Conservation (phyloP, 495 filamentous ascomycete species). For the Lasiosphaeria miniovina region DNA sequence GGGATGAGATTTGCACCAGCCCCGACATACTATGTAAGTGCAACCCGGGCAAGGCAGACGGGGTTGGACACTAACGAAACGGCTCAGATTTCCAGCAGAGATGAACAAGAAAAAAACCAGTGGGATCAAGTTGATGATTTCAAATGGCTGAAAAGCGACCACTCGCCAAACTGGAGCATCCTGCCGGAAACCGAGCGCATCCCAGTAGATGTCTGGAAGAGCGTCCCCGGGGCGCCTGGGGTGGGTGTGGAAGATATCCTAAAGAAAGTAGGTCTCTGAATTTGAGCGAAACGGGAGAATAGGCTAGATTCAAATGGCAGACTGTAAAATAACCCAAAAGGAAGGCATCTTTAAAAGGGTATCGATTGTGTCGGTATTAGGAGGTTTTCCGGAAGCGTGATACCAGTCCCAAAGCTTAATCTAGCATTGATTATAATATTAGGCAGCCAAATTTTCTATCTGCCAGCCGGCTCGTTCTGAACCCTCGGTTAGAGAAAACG, state of each 20-base stretch:
- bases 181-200: conserved; percentile 60
- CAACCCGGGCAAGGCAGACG: background rate
- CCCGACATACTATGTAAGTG: conserved; percentile 64
- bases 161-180: conserved; percentile 85
- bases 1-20: conserved; percentile 75
- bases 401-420: no score
- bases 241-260: conserved; percentile 67
- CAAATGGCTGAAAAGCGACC: conserved; percentile 86
- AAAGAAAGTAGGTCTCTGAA: conserved; percentile 50
- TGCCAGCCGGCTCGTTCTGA: no score
- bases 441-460: no score
- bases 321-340: no score
- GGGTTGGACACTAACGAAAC: background rate
- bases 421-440: no score
- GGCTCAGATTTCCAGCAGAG: conserved; percentile 31
- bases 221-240: conserved; percentile 61
- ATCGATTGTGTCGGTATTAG: no score
- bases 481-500: no score
- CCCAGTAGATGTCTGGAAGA: conserved; percentile 63
- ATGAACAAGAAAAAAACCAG: conserved; percentile 50
- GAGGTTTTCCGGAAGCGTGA: no score
- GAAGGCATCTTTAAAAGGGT: no score
- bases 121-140: conserved; percentile 96
- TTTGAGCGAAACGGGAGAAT: background rate
- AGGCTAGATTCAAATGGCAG: background rate